Conservation (phyloP, 345 rosid genomes). For the Linum tenue region DNA sequence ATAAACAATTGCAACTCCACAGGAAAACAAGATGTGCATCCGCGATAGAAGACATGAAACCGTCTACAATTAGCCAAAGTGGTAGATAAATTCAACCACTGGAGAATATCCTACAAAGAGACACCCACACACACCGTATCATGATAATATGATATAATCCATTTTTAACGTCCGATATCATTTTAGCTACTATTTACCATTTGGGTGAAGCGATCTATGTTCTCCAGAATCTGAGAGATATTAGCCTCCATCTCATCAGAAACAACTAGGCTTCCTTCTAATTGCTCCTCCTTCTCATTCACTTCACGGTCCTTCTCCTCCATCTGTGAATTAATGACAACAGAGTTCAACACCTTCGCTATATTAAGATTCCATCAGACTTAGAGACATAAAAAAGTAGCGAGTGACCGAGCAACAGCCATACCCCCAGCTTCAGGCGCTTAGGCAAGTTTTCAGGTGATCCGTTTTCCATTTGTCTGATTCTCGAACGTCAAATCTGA, state of each 20-base stretch:
- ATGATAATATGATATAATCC: background rate
- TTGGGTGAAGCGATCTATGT: slow-evolving; percentile 71
- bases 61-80: no score
- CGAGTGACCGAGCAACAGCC: slow-evolving; percentile 9
- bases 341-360: no score
- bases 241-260: slow-evolving; percentile 78
- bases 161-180: background rate
- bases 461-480: slow-evolving; percentile 34
- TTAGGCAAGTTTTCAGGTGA: slow-evolving; percentile 38
- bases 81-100: no score
- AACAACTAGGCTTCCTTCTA: slow-evolving; percentile 35
- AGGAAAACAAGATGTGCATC: no score
- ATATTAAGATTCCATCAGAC: background rate
- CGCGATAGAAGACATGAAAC: no score
- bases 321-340: background rate
- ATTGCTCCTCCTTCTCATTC: slow-evolving; percentile 42
- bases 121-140: no score
- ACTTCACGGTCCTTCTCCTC: slow-evolving; percentile 32
- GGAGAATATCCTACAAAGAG: no score
- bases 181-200: slow-evolving; percentile 27
- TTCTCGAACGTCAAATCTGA: background rate
- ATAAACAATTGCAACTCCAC: background rate
- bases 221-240: slow-evolving; percentile 52
- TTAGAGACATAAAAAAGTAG: background rate
- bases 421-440: slow-evolving; percentile 57